Base-by-base conservation (phyloP, 2,329 filamentous ascomycete genomes). In the Ceratocystis huliohia region DNA sequence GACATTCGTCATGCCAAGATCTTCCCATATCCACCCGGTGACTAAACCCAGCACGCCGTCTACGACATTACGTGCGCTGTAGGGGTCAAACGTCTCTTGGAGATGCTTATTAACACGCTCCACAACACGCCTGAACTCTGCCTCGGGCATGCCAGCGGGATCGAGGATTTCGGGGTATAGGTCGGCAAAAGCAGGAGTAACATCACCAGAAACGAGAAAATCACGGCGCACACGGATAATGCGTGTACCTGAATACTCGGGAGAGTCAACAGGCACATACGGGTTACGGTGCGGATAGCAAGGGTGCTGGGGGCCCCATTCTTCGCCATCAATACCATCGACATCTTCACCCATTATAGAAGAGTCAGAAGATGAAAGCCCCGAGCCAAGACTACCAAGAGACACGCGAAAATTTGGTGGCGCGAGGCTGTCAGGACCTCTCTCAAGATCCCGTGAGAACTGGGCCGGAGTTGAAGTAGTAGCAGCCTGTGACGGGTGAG, bases 101-200 rank as follows among this genome's bases (percentile, higher is more conserved):
- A 97, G 78, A 69, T 90, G 85, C 13, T 82, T 77, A 73, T 99
- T 99, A 65, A 97, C 81, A 72, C 86, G 88, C 68, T 91, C 85
- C 66, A 99, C 84, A 37, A 97, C 78, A 10, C 81, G 81, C 2
- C 94, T 85, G 73, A 99, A 99, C 71, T 96, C 90, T 68, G 87
- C 86, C 74, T 99, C 94, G 0, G 84, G 82, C 56, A 99, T 78
- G 41, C 92, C 84, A 0, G 84, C 84, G 0, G 91, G 90, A 70
- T 96, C 92, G 6, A 99, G 80, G 67, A 99, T 96, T 74, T 99
- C 94, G 0, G 94, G 94, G 72, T 99, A 99, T 2, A 96, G 80
- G 72, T 97, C 96, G 17, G 90, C 94, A 74, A 95, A 97, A 0
- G 92, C 91, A 0, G 94, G 94, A 1, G 92, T 93, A 33, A 96